Base-by-base conservation (phyloP, 176 grass and related monocot species). In the Musa acuminata region DNA sequence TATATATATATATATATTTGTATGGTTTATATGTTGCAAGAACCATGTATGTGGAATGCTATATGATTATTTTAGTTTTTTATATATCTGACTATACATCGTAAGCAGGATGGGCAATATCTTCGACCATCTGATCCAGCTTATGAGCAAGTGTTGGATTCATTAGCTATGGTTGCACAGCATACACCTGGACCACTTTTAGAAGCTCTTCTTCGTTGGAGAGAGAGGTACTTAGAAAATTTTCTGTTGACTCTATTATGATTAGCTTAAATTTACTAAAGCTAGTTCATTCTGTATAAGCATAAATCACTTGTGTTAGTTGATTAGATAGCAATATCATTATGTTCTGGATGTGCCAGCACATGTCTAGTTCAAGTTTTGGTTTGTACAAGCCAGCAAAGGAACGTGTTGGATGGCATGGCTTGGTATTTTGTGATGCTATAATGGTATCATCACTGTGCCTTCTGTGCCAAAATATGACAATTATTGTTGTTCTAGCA, bases 131-230 rank as follows among this genome's bases (percentile, higher is more conserved):
- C 90, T 43, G 95, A 99, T 85, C 90, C 95, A 64, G 90, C 86
- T 72, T 99, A 99, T 70, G 90, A 99, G 64, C 95, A 99, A 91
- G 90, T 99, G 72, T 69, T 99, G 78, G 90, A 99, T 81, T 99
- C 95, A 72, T 82, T 99, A 53, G 95, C 95, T 73, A 99, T 99
- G 95, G 90, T 99, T 69, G 90, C 95, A 16, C 89, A 86, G 51
- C 95, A 99, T 75, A 99, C 95, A 50, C 95, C 95, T 71, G 85
- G 94, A 72, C 95, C 95, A 76, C 95, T 99, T 85, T 57, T 99
- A 58, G 95, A 99, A 83, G 95, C 95, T 76, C 90, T 99, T 86
- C 95, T 99, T 85, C 86, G 90, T 21, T 99, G 95, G 95, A 94
- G 95, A 87, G 95, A 99, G 64, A 91, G 87, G 95, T 99, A 84